These are phyloP conservation scores for Waltergamsia citrina DNA, from an alignment of 2,329 filamentous ascomycete genomes.

Conservation along the genomic window DNA sequence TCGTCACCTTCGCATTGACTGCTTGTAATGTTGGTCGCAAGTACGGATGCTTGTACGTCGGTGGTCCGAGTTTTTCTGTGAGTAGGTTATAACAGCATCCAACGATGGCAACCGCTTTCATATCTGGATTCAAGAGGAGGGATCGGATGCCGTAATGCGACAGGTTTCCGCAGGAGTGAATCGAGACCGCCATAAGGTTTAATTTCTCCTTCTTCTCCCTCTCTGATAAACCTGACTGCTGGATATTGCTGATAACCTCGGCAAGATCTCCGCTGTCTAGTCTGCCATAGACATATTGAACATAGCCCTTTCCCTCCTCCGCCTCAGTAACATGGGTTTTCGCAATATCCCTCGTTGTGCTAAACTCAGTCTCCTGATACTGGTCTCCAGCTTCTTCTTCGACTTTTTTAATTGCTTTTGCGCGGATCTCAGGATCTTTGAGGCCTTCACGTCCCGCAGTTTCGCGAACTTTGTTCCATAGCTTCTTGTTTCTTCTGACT, in stretches of 20 bases:
- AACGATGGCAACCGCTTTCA: slow-evolving; percentile 87
- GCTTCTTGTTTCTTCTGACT: slow-evolving; percentile 75
- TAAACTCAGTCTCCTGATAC: slow-evolving; percentile 21
- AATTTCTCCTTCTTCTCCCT: slow-evolving; percentile 24
- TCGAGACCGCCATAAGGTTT: slow-evolving; percentile 77
- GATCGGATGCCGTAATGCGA: slow-evolving; percentile 89
- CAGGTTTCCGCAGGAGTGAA: slow-evolving; percentile 97
- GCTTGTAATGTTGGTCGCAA: slow-evolving; percentile 61
- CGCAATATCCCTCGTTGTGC: slow-evolving; percentile 36
- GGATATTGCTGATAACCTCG: slow-evolving; percentile 55
- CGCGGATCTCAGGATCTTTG: slow-evolving; percentile 29
- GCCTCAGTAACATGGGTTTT: slow-evolving; percentile 44
- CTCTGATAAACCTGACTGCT: slow-evolving; percentile 13
- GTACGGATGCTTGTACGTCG: slow-evolving; percentile 75
- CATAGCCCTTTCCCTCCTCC: slow-evolving; percentile 55
- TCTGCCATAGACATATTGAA: slow-evolving; percentile 69
- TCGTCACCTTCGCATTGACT: slow-evolving; percentile 56
- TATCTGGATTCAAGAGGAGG: slow-evolving; percentile 71
- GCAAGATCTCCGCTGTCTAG: slow-evolving; percentile 65
- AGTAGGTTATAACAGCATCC: slow-evolving; percentile 98
- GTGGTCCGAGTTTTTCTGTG: slow-evolving; percentile 79
- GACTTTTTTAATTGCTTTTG: slow-evolving; percentile 21
- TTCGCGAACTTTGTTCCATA: slow-evolving; percentile 48
- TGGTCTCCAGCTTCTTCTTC: slow-evolving; percentile 13
- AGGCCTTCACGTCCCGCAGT: slow-evolving; percentile 16